Percentiles rank a stretch among this genome's conserved stretches.
Conservation (phyloP, 2,329 filamentous ascomycete species). For the Pseudogymnoascus sp. region DNA sequence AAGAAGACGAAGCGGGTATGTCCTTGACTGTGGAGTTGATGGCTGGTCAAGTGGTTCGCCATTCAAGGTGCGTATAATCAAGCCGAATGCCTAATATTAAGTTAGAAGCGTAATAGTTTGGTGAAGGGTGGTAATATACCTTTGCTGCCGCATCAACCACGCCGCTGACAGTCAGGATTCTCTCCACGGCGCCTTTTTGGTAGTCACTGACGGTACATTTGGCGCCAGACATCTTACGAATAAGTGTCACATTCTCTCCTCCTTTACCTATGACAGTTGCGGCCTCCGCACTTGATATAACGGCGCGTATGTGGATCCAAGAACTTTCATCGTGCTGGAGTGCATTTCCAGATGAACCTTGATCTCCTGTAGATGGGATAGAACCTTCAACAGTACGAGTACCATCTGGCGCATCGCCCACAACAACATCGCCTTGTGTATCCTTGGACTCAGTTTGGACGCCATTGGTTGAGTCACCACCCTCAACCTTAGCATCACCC, state of each 20-base stretch:
- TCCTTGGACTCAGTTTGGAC: slow-evolving; percentile 47
- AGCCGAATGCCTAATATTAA: slow-evolving; percentile 69
- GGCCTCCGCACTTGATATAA: slow-evolving; percentile 95
- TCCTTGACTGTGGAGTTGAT: slow-evolving; percentile 91
- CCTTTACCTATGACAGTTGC: slow-evolving; percentile 98
- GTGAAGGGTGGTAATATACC: slow-evolving; percentile 43
- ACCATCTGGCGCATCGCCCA: slow-evolving; percentile 50
- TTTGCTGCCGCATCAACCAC: slow-evolving; percentile 95
- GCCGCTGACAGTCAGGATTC: slow-evolving; percentile 94
- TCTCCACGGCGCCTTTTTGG: slow-evolving; percentile 91
- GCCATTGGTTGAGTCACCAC: slow-evolving; percentile 37
- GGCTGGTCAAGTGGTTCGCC: slow-evolving; percentile 85
- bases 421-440: slow-evolving; percentile 60
- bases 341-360: slow-evolving; percentile 33
- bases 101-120: slow-evolving; percentile 6
- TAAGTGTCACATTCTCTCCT: slow-evolving; percentile 96
- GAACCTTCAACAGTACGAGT: slow-evolving; percentile 48
- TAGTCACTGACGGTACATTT: slow-evolving; percentile 99
- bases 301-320: slow-evolving; percentile 95
- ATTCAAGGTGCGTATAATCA: slow-evolving; percentile 97
- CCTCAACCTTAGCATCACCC: slow-evolving; percentile 33
- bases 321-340: slow-evolving; percentile 77
- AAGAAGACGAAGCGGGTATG: slow-evolving; percentile 88
- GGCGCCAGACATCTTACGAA: slow-evolving; percentile 86
- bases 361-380: slow-evolving; percentile 32